Evolutionary conservation across 2,329 filamentous ascomycete species (phyloP).

Genomic region (Rhinocladiella mackenziei): DNA sequence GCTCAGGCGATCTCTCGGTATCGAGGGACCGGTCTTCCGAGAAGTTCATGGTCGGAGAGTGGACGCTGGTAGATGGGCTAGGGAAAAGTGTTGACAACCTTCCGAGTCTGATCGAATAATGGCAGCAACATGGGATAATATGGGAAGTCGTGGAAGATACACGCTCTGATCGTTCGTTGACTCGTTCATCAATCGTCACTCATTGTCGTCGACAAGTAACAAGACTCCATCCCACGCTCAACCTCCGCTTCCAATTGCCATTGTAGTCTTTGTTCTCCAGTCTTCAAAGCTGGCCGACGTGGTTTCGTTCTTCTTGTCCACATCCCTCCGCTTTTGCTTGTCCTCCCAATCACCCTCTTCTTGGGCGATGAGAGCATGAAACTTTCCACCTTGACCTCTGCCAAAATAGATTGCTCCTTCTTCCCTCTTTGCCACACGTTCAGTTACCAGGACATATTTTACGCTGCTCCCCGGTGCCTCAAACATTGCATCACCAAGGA

Average conservation of each 20-base stretch:
- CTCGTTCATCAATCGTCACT: not conserved
- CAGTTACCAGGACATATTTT: constrained; percentile 69
- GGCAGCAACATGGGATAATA: too few species aligned
- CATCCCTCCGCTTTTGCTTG: constrained; percentile 33
- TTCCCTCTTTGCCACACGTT: constrained; percentile 61
- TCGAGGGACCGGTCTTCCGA: too few species aligned
- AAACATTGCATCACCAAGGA: constrained; percentile 76
- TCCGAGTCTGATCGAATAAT: too few species aligned
- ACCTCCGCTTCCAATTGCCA: constrained; percentile 31
- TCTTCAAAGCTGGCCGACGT: constrained; percentile 41
- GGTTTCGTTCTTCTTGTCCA: constrained; percentile 20
- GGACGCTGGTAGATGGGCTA: too few species aligned
- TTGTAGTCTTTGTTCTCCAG: constrained; percentile 40
- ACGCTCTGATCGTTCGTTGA: not conserved
- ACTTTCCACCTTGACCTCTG: constrained; percentile 49
- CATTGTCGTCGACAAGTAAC: not conserved
- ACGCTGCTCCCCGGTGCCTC: constrained; percentile 65
- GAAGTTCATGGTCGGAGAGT: too few species aligned
- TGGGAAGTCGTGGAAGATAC: not conserved
- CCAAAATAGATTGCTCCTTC: constrained; percentile 53
- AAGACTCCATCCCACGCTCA: constrained; percentile 14
- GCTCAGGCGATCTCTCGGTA: too few species aligned
- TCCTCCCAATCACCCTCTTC: constrained; percentile 52
- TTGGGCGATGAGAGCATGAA: constrained; percentile 48
- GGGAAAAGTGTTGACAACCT: too few species aligned